Base-by-base conservation (phyloP, 768 basidiomycete species). In the Tricholomella constricta region DNA sequence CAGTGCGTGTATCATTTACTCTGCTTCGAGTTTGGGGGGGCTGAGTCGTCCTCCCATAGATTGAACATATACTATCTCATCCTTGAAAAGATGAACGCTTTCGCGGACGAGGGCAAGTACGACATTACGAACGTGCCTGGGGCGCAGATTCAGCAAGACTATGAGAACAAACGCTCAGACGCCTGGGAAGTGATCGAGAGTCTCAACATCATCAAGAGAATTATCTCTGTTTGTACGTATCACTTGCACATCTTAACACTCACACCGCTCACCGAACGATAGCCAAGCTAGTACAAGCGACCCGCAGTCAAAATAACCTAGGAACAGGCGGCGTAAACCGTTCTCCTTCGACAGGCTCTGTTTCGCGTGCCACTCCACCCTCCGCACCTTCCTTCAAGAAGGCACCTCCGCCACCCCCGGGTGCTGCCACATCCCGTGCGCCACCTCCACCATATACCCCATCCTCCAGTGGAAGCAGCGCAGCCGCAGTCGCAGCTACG, bases 31-130 rank as follows among this genome's bases (percentile, higher is more conserved):
- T 42, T 14, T 31, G 25, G 14, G 44, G 36, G 11, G 46, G 36
- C 17, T 25, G 20, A 20, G 43, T 34, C 12, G 57, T 45, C 26
- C 25, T 43, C 45, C 54, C 44, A 19, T 57, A 96, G 93, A 72
- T 77, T 96, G 61, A 96, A 97, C 69, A 87, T 95, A 53, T 95
- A 86, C 75, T 98, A 98, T 72, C 76, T 97, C 51, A 83, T 98
- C 66, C 78, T 97, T 54, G 97, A 99, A 73, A 98, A 95, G 76
- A 77, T 98, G 73, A 89, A 90, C 66, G 80, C 82, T 32, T 98
- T 95, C 63, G 84, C 90, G 1, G 87, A 85, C 55, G 83, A 82
- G 45, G 79, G 81, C 45, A 92, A 89, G 63, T 94, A 88, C 68
- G 85, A 89, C 53, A 72, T 89, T 34, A 68, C 83, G 42, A 88